Evolutionary conservation across 805 yeast species (phyloP), one percentile per base, ranked within the genome.

Genomic region (Candida quercuum): DNA sequence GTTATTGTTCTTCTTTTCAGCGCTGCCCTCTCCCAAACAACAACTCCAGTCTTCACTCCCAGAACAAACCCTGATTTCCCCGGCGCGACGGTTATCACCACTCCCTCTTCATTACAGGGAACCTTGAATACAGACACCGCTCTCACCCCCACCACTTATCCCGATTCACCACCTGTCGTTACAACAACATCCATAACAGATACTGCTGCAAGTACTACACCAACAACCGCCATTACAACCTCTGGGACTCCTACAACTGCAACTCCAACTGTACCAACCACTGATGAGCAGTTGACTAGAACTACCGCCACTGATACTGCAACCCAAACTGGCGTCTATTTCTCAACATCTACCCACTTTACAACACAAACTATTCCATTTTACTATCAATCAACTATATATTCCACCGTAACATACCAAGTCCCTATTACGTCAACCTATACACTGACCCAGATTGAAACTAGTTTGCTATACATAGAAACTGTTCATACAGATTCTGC

Each of bases 41-140:
- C 44, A 3, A 38, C 46, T 2, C 47, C 47, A 6, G 40, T 24
- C 8, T 48, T 23, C 35, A 41, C 42, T 10, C 38, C 32, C 19
- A 41, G 54, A 26, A 37, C 46, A 8, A 50, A 50, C 24, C 35
- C 54, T 6, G 26, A 48, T 38, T 48, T 50, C 32, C 37, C 41
- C 16, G 42, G 39, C 31, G 43, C 44, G 5, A 29, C 32, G 3
- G 33, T 37, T 5, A 50, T 50, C 43, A 50, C 55, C 17, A 50
- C 49, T 6, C 28, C 47, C 4, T 34, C 25, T 3, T 35, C 40
- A 2, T 36, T 46, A 9, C 28, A 23, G 18, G 51, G 54, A 18
- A 48, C 51, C 6, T 21, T 39, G 28, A 42, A 40, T 37, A 48
- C 51, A 6, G 34, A 46, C 28, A 48, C 54, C 1, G 23, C 19